A percentile compares a stretch with the other conserved stretches of the same genome.
Conservation (phyloP, 805 yeast genomes). For the Myxozyma mucilagina region DNA sequence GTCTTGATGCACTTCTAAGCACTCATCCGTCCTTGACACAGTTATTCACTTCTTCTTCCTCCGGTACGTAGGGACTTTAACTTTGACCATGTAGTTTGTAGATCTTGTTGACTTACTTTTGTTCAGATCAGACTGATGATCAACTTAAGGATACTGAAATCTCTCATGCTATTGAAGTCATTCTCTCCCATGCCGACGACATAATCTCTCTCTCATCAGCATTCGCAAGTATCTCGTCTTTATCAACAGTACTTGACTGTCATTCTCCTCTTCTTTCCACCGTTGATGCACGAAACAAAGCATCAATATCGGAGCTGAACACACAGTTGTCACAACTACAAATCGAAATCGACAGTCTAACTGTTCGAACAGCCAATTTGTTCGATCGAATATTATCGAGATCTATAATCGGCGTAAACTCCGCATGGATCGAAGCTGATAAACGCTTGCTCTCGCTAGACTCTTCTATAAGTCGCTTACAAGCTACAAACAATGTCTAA, state of each 20-base stretch:
- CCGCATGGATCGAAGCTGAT: constrained; percentile 25
- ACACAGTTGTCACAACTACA: background rate
- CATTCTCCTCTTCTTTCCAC: background rate
- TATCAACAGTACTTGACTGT: constrained; percentile 1
- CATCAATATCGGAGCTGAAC: background rate
- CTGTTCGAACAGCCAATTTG: constrained; percentile 14
- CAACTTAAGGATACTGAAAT: background rate
- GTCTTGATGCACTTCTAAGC: background rate
- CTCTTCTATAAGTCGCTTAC: background rate
- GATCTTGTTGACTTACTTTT: background rate
- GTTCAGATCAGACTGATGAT: background rate
- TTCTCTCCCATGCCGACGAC: constrained; percentile 18
- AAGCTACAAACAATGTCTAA: background rate
- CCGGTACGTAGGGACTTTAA: too few relatives aligned
- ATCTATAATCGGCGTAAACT: constrained; percentile 19
- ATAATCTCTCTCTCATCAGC: constrained; percentile 10
- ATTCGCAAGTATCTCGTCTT: constrained; percentile 3
- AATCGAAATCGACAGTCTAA: background rate
- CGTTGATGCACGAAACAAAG: background rate
- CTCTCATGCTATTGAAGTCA: background rate
- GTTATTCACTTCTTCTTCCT: background rate
- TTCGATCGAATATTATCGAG: constrained; percentile 16
- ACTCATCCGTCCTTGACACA: constrained; percentile 2
- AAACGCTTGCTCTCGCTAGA: constrained; percentile 18
- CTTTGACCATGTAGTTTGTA: background rate